Evolutionary conservation across 805 yeast species (phyloP).

Genomic region (Ogataea pini): DNA sequence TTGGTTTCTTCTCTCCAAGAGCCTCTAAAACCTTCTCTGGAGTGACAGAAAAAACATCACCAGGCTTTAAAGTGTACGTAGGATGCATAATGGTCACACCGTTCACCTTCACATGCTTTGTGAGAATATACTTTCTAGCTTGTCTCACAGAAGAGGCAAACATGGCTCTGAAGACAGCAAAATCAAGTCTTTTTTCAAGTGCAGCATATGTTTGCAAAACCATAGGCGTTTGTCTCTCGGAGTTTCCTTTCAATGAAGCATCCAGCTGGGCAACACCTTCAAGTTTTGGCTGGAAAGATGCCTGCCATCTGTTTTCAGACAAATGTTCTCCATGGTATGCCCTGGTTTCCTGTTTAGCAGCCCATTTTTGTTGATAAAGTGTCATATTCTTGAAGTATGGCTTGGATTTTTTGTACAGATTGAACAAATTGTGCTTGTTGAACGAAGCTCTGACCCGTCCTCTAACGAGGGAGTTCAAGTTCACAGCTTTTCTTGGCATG

Average conservation of each 20-base stretch:
- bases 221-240: constrained; percentile 69
- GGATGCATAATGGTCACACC: constrained; percentile 80
- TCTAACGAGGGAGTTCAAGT: constrained; percentile 34
- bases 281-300: constrained; percentile 65
- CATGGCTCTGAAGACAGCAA: constrained; percentile 87
- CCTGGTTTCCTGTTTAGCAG: constrained; percentile 87
- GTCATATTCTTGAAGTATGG: constrained; percentile 57
- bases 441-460: constrained; percentile 78
- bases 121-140: constrained; percentile 83
- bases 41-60: constrained; percentile 82
- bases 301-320: constrained; percentile 80
- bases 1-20: constrained; percentile 82
- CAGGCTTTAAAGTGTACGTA: constrained; percentile 72
- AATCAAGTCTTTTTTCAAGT: constrained; percentile 84
- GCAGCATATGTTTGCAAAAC: constrained; percentile 86
- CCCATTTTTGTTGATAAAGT: constrained; percentile 90
- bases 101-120: constrained; percentile 82
- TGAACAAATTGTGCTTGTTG: constrained; percentile 90
- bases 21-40: constrained; percentile 87
- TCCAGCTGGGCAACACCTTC: constrained; percentile 89
- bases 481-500: constrained; percentile 35
- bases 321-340: constrained; percentile 94
- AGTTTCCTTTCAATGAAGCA: constrained; percentile 67
- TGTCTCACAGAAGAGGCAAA: constrained; percentile 93
- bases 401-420: constrained; percentile 72